phyloP scores from a whole-genome alignment of 2,329 filamentous ascomycete species.

The Coniella lustricola region DNA sequence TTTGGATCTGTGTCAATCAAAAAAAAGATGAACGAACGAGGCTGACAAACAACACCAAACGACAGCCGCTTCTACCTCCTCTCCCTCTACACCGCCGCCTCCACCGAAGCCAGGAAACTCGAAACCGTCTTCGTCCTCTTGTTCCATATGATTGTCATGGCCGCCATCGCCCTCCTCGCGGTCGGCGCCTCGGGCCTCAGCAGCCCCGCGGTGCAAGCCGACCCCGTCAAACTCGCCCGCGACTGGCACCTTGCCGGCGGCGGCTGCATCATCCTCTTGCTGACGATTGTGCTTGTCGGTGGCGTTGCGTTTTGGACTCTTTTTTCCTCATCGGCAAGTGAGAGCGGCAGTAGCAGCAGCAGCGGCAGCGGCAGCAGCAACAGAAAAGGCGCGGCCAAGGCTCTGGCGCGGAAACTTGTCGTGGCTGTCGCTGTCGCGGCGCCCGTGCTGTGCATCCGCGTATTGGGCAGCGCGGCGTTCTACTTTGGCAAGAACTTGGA shows the following conservation, averaged over 20 bases:
- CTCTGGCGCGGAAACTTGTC: slow-evolving; percentile 15
- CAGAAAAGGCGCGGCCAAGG: too few species aligned
- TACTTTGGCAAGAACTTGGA: slow-evolving; percentile 18
- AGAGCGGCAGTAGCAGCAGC: not conserved
- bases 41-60: not conserved
- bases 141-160: slow-evolving; percentile 21
- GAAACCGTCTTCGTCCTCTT: slow-evolving; percentile 14
- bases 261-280: slow-evolving; percentile 21
- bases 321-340: not conserved
- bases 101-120: not conserved
- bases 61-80: slow-evolving; percentile 5
- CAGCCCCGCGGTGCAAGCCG: not conserved
- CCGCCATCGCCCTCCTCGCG: slow-evolving; percentile 22
- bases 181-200: slow-evolving; percentile 19
- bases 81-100: not conserved
- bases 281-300: slow-evolving; percentile 19
- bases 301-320: slow-evolving; percentile 11
- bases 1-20: too few species aligned
- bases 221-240: slow-evolving; percentile 10
- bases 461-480: slow-evolving; percentile 20
- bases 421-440: slow-evolving; percentile 18
- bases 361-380: not conserved
- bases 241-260: slow-evolving; percentile 17
- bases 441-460: slow-evolving; percentile 21
- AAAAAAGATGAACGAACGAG: too few species aligned